A percentile compares a stretch with the other conserved stretches of the same genome.
Evolutionary conservation across 768 basidiomycete species (phyloP).

Genomic region (Lentinula sp.): DNA sequence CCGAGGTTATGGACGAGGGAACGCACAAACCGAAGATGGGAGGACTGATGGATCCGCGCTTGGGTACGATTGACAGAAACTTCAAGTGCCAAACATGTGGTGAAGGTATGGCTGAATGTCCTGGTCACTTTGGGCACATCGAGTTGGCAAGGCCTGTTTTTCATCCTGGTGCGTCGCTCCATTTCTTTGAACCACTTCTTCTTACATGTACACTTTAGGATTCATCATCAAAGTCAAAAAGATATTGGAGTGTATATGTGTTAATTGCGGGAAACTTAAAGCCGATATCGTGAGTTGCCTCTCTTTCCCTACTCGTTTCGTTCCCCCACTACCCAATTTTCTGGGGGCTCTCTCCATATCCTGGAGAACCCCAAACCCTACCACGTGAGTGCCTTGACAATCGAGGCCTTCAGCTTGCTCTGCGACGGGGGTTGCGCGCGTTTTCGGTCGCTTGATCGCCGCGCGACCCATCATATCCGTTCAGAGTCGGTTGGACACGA

Average conservation of each 20-base stretch:
- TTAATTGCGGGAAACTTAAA: slow-evolving; percentile 97
- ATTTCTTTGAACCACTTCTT: background rate
- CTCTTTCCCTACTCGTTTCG: slow-evolving; percentile 86
- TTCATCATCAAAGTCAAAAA: slow-evolving; percentile 99
- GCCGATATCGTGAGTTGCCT: slow-evolving; percentile 90
- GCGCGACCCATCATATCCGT: slow-evolving; percentile 63
- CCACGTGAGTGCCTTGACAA: slow-evolving; percentile 69
- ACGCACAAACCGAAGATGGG: slow-evolving; percentile 87
- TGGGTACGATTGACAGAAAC: slow-evolving; percentile 96
- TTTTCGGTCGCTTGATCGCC: slow-evolving; percentile 95
- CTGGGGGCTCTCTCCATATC: slow-evolving; percentile 94
- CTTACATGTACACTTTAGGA: slow-evolving; percentile 36
- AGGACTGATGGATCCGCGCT: slow-evolving; percentile 95
- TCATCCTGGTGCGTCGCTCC: slow-evolving; percentile 71
- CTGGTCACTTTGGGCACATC: slow-evolving; percentile 98
- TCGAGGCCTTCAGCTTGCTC: slow-evolving; percentile 79
- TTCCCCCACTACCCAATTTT: slow-evolving; percentile 94
- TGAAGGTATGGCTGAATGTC: slow-evolving; percentile 99
- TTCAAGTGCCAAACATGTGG: slow-evolving; percentile 99
- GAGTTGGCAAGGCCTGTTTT: slow-evolving; percentile 97
- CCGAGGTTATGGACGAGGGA: slow-evolving; percentile 96
- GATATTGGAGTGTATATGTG: slow-evolving; percentile 97
- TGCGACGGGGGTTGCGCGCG: slow-evolving; percentile 71
- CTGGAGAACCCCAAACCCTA: slow-evolving; percentile 93
- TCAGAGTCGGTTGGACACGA: slow-evolving; percentile 79